Conservation (phyloP, 352 stramenopile genomes). For the Peronosclerospora sorghi region DNA sequence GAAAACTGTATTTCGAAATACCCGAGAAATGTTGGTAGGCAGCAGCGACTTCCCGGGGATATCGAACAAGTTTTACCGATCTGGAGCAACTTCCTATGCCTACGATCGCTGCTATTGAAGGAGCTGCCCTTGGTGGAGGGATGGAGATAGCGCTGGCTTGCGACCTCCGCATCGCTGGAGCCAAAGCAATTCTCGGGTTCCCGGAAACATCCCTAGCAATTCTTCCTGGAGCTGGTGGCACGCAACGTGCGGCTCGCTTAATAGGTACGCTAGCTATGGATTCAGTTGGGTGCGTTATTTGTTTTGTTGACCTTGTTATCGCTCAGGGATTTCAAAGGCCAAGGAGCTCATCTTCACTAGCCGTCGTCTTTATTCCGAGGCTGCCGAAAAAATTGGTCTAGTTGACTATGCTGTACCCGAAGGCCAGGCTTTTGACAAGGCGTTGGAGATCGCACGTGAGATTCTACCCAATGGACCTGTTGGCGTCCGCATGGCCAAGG, state of each 20-base stretch:
- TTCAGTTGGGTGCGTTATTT: too few relatives aligned
- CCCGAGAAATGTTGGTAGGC: constrained; percentile 6
- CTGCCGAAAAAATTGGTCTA: constrained; percentile 78
- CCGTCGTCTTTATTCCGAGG: constrained; percentile 58
- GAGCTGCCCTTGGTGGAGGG: constrained; percentile 84
- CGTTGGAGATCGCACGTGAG: constrained; percentile 75
- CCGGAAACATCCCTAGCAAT: constrained; percentile 90
- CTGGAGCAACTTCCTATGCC: constrained; percentile 86
- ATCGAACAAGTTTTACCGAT: constrained; percentile 80
- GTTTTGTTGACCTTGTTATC: background rate
- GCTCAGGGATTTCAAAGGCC: constrained; percentile 66
- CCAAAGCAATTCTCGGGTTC: constrained; percentile 80
- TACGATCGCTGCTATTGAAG: constrained; percentile 88
- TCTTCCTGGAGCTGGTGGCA: constrained; percentile 88
- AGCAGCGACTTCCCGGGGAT: constrained; percentile 23
- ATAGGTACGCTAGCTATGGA: constrained; percentile 41
- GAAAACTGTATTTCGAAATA: too few relatives aligned
- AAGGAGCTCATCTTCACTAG: constrained; percentile 94
- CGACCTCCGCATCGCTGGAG: constrained; percentile 85
- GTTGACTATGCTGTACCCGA: constrained; percentile 82
- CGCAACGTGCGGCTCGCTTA: constrained; percentile 85
- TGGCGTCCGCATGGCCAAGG: constrained; percentile 87
- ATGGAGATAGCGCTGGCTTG: constrained; percentile 88
- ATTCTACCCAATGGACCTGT: constrained; percentile 88
- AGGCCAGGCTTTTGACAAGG: constrained; percentile 53